Evolutionary conservation across 345 rosid species (phyloP).

Genomic region (Citrus hindsii): DNA sequence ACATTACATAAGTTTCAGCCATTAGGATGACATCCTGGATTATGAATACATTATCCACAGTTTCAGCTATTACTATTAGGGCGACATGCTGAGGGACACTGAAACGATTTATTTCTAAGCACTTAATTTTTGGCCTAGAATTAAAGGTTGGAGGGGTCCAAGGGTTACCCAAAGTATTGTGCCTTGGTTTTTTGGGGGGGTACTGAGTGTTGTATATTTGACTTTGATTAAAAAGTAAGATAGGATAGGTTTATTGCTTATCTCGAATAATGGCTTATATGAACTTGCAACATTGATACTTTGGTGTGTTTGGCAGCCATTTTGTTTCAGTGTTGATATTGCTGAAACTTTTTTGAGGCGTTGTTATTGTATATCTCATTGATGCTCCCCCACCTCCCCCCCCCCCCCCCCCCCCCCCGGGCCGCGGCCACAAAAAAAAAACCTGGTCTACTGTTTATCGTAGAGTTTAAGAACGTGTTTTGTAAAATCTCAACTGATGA

Average conservation of each 20-base stretch:
- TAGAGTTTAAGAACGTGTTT: background rate
- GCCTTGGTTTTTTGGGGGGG: background rate
- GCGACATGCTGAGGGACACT: background rate
- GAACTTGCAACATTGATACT: background rate
- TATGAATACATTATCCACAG: no score
- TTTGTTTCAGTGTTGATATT: background rate
- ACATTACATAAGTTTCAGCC: no score
- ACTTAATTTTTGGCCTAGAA: background rate
- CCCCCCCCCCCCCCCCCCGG: no score
- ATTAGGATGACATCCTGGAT: no score
- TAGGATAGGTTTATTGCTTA: background rate
- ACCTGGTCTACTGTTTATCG: background rate
- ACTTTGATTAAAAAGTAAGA: background rate
- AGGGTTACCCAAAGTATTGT: background rate
- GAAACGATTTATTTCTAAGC: no score
- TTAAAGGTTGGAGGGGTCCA: background rate
- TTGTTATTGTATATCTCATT: no score
- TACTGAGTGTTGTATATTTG: background rate
- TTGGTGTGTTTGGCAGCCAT: background rate
- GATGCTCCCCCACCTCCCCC: background rate
- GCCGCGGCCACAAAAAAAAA: no score
- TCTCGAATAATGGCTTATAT: background rate
- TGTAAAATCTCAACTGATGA: background rate
- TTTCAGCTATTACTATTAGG: background rate
- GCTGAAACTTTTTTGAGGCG: background rate